These are phyloP conservation scores for Colletotrichum liaoningense DNA, from an alignment of 2,329 filamentous ascomycete genomes.

Conservation along the genomic window DNA sequence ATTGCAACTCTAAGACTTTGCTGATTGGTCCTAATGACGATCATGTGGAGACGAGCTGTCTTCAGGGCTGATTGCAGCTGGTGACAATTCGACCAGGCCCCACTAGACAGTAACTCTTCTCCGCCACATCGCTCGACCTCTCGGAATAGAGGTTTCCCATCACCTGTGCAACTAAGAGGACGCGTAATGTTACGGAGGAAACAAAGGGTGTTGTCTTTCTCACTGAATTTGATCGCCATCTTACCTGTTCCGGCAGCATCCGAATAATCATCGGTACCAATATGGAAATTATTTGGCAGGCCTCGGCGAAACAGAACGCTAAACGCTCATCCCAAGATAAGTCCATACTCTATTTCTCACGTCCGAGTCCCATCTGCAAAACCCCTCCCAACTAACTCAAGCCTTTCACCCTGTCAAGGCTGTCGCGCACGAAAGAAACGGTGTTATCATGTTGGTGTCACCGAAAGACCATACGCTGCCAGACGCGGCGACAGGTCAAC, in stretches of 20 bases:
- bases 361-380: no score
- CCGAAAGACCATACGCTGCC: neutral
- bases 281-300: slow-evolving; percentile 13
- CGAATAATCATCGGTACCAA: neutral
- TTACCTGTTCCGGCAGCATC: neutral
- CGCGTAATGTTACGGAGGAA: no score
- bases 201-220: no score
- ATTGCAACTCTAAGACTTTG: no score
- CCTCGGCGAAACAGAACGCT: neutral
- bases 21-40: neutral
- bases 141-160: neutral
- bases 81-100: no score
- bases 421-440: slow-evolving; percentile 37
- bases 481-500: neutral
- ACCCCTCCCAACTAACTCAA: neutral
- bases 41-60: neutral
- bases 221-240: neutral
- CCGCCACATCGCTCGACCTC: neutral
- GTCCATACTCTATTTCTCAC: neutral
- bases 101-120: neutral
- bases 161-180: no score
- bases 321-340: slow-evolving; percentile 11
- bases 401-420: slow-evolving; percentile 30
- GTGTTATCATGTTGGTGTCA: slow-evolving; percentile 33
- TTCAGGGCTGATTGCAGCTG: neutral